Evolutionary conservation across 352 stramenopile genomes (phyloP).

Genomic region (Phytophthora europaea): DNA sequence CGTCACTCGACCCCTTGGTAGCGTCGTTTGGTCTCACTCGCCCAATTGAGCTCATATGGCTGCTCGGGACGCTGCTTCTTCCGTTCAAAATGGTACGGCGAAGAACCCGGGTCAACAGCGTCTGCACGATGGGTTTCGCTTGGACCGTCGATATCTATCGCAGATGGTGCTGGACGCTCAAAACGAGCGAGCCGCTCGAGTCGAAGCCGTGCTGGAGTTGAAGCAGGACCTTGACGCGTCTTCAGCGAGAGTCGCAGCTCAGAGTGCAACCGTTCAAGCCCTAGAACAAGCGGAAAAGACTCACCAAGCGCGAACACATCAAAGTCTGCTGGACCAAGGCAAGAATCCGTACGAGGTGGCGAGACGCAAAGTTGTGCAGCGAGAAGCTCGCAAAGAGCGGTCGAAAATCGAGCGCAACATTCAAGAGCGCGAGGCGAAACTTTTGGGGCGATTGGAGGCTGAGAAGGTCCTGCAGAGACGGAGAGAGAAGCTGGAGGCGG

Average conservation of each 20-base stretch:
- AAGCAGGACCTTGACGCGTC: constrained; percentile 70
- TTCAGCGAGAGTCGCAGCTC: constrained; percentile 47
- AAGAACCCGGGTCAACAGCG: constrained; percentile 43
- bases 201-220: constrained; percentile 68
- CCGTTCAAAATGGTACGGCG: neutral
- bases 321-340: constrained; percentile 69
- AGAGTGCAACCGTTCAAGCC: constrained; percentile 50
- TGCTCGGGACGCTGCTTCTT: neutral
- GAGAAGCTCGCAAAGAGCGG: constrained; percentile 46
- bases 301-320: constrained; percentile 52
- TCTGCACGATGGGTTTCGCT: constrained; percentile 59
- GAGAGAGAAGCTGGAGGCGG: constrained; percentile 48
- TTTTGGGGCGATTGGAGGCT: constrained; percentile 63
- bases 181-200: constrained; percentile 44
- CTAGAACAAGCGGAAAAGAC: constrained; percentile 35
- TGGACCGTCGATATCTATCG: constrained; percentile 58
- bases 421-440: constrained; percentile 57
- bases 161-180: constrained; percentile 50
- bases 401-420: constrained; percentile 58
- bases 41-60: constrained; percentile 17
- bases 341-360: constrained; percentile 85
- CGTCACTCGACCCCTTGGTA: neutral
- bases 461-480: constrained; percentile 54
- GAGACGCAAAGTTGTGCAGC: constrained; percentile 54
- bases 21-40: neutral